Percentiles rank a stretch among this genome's conserved stretches.
These are phyloP conservation scores for Daldinia childiae DNA, from an alignment of 495 filamentous ascomycete genomes.

Conservation along the genomic window DNA sequence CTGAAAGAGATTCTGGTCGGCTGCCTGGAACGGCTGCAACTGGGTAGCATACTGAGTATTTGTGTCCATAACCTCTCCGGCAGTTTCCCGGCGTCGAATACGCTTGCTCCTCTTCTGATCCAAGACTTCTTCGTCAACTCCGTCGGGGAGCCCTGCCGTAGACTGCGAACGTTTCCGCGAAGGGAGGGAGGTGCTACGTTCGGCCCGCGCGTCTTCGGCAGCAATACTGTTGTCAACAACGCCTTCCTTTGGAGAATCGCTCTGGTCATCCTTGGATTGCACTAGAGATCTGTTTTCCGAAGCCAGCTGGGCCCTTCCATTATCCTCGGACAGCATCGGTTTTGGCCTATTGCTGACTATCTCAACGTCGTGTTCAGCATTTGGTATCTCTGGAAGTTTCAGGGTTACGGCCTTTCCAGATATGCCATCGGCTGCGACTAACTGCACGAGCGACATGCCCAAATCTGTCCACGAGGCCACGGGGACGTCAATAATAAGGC, in stretches of 20 bases:
- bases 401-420: conserved; percentile 49
- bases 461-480: conserved; percentile 55
- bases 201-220: conserved; percentile 44
- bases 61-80: conserved; percentile 75
- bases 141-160: conserved; percentile 65
- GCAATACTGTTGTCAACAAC: conserved; percentile 24
- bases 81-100: conserved; percentile 79
- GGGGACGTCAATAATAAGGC: conserved; percentile 54
- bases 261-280: conserved; percentile 40
- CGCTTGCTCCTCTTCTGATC: conserved; percentile 83
- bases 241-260: conserved; percentile 37
- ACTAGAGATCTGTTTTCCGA: conserved; percentile 14
- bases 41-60: conserved; percentile 77
- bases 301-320: background rate
- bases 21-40: conserved; percentile 70
- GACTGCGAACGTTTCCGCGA: conserved; percentile 73
- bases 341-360: conserved; percentile 49
- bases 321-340: conserved; percentile 29
- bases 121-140: conserved; percentile 63
- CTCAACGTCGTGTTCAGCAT: conserved; percentile 50
- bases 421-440: conserved; percentile 46
- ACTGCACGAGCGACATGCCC: conserved; percentile 50
- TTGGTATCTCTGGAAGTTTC: conserved; percentile 47
- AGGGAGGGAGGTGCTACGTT: conserved; percentile 44
- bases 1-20: conserved; percentile 80